Percentiles rank a stretch among this genome's conserved stretches.
These are phyloP conservation scores for Pichia thaimueangensis DNA, from an alignment of 805 yeast species.

Conservation along the genomic window DNA sequence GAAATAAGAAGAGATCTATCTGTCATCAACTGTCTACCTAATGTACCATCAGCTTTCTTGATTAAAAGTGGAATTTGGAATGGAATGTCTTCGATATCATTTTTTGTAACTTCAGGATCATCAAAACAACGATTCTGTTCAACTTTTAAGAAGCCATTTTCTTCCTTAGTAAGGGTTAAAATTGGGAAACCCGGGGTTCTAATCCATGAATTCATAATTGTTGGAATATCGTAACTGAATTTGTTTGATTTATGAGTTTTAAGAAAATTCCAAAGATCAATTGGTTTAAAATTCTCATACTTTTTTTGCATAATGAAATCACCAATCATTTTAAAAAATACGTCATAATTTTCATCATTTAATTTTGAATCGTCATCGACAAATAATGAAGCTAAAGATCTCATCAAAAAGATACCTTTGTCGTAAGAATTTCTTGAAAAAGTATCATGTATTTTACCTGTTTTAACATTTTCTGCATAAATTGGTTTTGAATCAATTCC, in stretches of 20 bases:
- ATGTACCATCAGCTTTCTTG: constrained; percentile 30
- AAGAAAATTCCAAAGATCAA: constrained; percentile 46
- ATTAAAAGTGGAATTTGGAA: constrained; percentile 56
- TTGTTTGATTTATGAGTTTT: constrained; percentile 24
- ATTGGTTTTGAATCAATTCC: constrained; percentile 34
- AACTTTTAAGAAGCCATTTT: constrained; percentile 34
- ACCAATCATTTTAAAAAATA: constrained; percentile 30
- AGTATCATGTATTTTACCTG: constrained; percentile 37
- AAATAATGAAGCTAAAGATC: constrained; percentile 45
- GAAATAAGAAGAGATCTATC: constrained; percentile 33
- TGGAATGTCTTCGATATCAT: constrained; percentile 49
- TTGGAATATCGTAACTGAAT: constrained; percentile 37
- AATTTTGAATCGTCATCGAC: constrained; percentile 24
- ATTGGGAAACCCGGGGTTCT: constrained; percentile 61
- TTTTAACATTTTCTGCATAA: constrained; percentile 31
- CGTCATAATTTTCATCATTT: constrained; percentile 27
- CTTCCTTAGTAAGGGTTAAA: constrained; percentile 38
- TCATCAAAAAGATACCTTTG: constrained; percentile 50
- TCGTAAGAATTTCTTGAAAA: constrained; percentile 49
- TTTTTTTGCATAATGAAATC: constrained; percentile 32
- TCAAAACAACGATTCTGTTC: constrained; percentile 36
- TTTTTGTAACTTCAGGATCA: constrained; percentile 18
- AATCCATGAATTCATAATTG: constrained; percentile 55
- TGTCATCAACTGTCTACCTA: constrained; percentile 35
- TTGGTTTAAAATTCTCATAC: constrained; percentile 38